phyloP scores from a whole-genome alignment of 2,329 filamentous ascomycete genomes.

The Aureobasidium pullulans region DNA sequence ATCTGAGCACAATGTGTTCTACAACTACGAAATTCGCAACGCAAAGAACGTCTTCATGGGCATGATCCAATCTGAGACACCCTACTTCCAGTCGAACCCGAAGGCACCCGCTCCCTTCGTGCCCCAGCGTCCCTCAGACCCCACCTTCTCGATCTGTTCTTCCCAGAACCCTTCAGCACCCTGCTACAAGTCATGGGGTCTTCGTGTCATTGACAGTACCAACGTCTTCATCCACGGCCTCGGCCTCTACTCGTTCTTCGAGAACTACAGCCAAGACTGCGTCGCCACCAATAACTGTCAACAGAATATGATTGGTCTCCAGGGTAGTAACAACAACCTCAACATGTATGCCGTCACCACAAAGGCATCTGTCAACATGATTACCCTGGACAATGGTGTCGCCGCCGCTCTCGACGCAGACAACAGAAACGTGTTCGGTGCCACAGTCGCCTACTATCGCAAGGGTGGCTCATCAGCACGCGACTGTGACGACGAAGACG shows the following conservation, averaged over 20 bases:
- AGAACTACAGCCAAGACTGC: slow-evolving; percentile 48
- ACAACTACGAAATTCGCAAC: slow-evolving; percentile 60
- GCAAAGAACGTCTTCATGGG: slow-evolving; percentile 57
- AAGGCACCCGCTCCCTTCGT: slow-evolving; percentile 51
- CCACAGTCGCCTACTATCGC: slow-evolving; percentile 32
- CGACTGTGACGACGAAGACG: slow-evolving; percentile 7
- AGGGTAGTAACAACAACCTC: slow-evolving; percentile 34
- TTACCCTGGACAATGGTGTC: slow-evolving; percentile 30
- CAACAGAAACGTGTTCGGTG: slow-evolving; percentile 43
- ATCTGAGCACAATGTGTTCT: slow-evolving; percentile 60
- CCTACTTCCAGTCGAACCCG: slow-evolving; percentile 64
- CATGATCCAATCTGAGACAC: slow-evolving; percentile 61
- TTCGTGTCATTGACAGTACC: slow-evolving; percentile 33
- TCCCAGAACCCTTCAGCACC: slow-evolving; percentile 16
- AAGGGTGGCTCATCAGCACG: background rate
- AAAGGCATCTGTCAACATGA: slow-evolving; percentile 45
- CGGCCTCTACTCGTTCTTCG: slow-evolving; percentile 54
- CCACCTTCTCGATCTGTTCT: slow-evolving; percentile 33
- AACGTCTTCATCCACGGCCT: slow-evolving; percentile 40
- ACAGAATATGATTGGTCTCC: slow-evolving; percentile 41
- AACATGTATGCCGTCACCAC: slow-evolving; percentile 42
- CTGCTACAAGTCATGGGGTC: slow-evolving; percentile 35
- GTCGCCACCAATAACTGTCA: slow-evolving; percentile 43
- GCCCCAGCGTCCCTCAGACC: slow-evolving; percentile 37
- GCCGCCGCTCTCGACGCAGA: slow-evolving; percentile 33